These are phyloP conservation scores for Dioszegia aurantiaca DNA, from an alignment of 768 basidiomycete genomes.

Conservation along the genomic window DNA sequence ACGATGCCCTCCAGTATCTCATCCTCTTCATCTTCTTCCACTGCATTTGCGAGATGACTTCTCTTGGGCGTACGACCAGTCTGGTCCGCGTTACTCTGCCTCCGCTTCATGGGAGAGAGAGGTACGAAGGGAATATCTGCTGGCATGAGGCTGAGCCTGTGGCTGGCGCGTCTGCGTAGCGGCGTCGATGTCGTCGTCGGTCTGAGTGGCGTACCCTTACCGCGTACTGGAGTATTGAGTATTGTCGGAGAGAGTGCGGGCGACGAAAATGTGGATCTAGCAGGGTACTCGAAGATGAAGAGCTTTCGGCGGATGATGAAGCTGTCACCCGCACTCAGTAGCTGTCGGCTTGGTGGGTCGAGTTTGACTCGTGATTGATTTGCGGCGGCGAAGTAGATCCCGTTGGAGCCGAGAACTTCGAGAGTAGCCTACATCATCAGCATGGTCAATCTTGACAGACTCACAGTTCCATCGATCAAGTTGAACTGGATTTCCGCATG, in stretches of 20 bases:
- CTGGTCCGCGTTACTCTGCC: constrained; percentile 30
- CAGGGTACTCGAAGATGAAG: constrained; percentile 48
- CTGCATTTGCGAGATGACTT: constrained; percentile 14
- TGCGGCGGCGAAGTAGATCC: constrained; percentile 29
- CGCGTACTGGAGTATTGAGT: not conserved
- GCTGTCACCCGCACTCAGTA: constrained; percentile 33
- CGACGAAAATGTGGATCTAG: not conserved
- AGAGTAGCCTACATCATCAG: constrained; percentile 33
- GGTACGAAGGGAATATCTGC: constrained; percentile 38
- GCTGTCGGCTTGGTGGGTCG: constrained; percentile 25
- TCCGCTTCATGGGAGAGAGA: constrained; percentile 35
- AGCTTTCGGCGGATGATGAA: constrained; percentile 47
- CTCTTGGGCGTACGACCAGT: constrained; percentile 16
- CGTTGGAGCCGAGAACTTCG: constrained; percentile 37
- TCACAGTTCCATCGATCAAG: constrained; percentile 29
- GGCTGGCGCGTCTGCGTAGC: constrained; percentile 27
- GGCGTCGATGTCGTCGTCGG: not conserved
- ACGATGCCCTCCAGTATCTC: constrained; percentile 28
- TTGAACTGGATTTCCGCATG: constrained; percentile 49
- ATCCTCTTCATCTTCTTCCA: constrained; percentile 19
- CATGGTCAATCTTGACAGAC: no score
- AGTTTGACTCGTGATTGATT: constrained; percentile 16
- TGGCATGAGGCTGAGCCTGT: constrained; percentile 40
- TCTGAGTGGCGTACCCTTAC: constrained; percentile 12
- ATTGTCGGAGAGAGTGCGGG: constrained; percentile 17